phyloP scores from a whole-genome alignment of 306 rosid species.

The Astragalus glycyphyllos region DNA sequence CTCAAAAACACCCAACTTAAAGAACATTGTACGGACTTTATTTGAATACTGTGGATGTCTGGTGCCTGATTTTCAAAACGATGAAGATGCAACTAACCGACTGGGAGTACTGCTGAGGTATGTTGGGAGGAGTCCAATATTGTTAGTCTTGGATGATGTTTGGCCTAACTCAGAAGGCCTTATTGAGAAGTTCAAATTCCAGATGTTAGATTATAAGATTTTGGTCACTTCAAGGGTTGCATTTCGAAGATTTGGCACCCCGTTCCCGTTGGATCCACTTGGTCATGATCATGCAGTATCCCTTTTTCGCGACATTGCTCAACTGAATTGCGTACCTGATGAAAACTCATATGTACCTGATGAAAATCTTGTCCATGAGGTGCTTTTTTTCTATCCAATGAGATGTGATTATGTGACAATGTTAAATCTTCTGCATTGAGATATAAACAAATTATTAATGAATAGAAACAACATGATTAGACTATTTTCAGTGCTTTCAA shows the following conservation, averaged over 20 bases:
- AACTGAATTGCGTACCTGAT: not conserved
- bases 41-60: conserved; percentile 41
- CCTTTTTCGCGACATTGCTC: conserved; percentile 62
- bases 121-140: conserved; percentile 34
- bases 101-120: conserved; percentile 46
- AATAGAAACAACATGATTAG: not conserved
- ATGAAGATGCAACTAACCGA: conserved; percentile 48
- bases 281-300: conserved; percentile 48
- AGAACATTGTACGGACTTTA: conserved; percentile 53
- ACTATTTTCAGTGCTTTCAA: not conserved
- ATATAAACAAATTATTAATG: conserved; percentile 21
- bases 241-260: conserved; percentile 52
- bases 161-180: conserved; percentile 60
- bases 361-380: conserved; percentile 49
- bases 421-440: conserved; percentile 4
- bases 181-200: conserved; percentile 48
- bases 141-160: conserved; percentile 77
- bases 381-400: conserved; percentile 20
- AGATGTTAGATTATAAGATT: conserved; percentile 53
- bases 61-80: conserved; percentile 51
- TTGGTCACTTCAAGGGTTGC: conserved; percentile 74
- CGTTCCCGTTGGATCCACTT: conserved; percentile 44
- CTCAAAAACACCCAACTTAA: conserved; percentile 54
- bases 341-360: conserved; percentile 34
- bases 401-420: conserved; percentile 15